Base-by-base conservation (phyloP, 148 eudicot species). In the Heliosperma pusillum region DNA sequence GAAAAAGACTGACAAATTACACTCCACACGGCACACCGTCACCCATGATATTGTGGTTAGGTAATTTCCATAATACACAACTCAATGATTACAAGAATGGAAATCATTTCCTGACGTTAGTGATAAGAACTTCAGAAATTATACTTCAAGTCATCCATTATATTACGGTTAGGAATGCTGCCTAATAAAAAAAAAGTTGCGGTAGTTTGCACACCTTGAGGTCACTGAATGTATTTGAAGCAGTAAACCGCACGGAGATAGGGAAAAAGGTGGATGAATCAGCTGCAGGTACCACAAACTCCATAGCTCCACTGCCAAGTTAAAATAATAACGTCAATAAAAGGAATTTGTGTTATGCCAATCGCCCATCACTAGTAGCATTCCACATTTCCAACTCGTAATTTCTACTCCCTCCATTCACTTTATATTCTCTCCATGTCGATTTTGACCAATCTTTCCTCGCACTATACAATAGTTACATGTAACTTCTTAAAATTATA, bases 221-320 rank as follows among this genome's bases (percentile, higher is more conserved):
- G 74, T 87, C 88, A 82, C 99, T 90, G 86, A 89, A 95, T 40
- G 97, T 95, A 61, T 77, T 89, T 60, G 94, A 70, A 72, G 99
- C 91, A 74, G 92, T 76, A 72, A 95, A 95, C 22, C 88, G 88
- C 79, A 89, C 99, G 62, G 97, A 89, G 59, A 95, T 90, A 33
- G 99, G 99, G 82, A 90, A 95, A 78, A 95, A 93, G 71, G 81
- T 85, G 25, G 99, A 90, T 58, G 97, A 63, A 78, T 92, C 97
- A 47, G 89, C 85, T 45, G 97, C 88, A 80, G 99, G 99, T 78
- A 95, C 90, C 66, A 88, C 92, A 80, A 95, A 95, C 80, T 95
- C 99, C 96, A 95, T 74, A 27, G 96, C 82, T 64, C 99, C 99
- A 79, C 99, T 95, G 91, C 85, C 67, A 83, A 56, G 53, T 72